A percentile compares a stretch with the other conserved stretches of the same genome.
Conservation (phyloP, 257 asterid species). For the Rhazya stricta region DNA sequence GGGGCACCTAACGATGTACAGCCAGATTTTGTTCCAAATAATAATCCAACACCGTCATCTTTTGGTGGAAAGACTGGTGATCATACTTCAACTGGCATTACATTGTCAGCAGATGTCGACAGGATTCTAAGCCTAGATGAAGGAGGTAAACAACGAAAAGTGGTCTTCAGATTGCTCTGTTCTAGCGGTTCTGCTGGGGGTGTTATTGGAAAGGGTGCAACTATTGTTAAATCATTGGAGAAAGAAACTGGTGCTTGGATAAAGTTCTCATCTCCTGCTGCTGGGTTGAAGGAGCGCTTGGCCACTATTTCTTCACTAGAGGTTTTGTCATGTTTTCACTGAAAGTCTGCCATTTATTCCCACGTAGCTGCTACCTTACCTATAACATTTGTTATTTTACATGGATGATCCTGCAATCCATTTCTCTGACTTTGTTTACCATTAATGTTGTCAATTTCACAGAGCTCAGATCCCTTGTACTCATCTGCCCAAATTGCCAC, state of each 20-base stretch:
- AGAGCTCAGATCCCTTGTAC: slow-evolving; percentile 35
- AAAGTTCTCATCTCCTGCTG: slow-evolving; percentile 37
- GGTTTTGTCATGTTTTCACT: slow-evolving; percentile 28
- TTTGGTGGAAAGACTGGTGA: slow-evolving; percentile 19
- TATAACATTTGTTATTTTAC: not conserved
- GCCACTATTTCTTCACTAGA: slow-evolving; percentile 48
- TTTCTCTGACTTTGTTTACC: slow-evolving; percentile 10
- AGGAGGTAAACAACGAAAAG: slow-evolving; percentile 28
- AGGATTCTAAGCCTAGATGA: slow-evolving; percentile 33
- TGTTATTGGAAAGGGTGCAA: slow-evolving; percentile 50
- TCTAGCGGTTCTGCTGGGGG: slow-evolving; percentile 44
- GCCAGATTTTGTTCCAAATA: slow-evolving; percentile 18
- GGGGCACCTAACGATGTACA: slow-evolving; percentile 17
- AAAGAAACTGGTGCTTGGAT: slow-evolving; percentile 56
- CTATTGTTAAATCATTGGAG: slow-evolving; percentile 39
- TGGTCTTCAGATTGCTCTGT: slow-evolving; percentile 49
- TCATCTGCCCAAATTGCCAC: slow-evolving; percentile 55
- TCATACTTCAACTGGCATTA: slow-evolving; percentile 27
- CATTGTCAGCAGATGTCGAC: slow-evolving; percentile 35
- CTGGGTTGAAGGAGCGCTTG: slow-evolving; percentile 49
- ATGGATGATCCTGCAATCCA: slow-evolving; percentile 2
- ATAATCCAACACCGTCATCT: slow-evolving; percentile 9
- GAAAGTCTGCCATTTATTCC: slow-evolving; percentile 14
- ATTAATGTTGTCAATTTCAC: slow-evolving; percentile 25
- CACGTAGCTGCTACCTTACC: slow-evolving; percentile 10